Percentiles rank a stretch among this genome's conserved stretches.
Conservation (phyloP, 768 basidiomycete genomes). For the Daedaleopsis sinensis region DNA sequence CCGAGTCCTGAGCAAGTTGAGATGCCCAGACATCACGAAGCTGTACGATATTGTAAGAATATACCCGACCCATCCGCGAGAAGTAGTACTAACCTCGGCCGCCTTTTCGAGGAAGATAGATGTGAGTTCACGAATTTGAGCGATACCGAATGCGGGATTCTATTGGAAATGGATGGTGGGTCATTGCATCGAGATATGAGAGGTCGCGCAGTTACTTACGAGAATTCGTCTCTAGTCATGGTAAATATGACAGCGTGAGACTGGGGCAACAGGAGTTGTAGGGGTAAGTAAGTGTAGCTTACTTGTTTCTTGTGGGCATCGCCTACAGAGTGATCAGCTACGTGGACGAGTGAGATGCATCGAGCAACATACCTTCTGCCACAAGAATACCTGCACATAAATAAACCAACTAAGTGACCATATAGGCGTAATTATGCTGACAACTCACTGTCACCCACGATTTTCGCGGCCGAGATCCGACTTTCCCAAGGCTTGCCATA, state of each 20-base stretch:
- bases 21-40: no score
- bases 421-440: background rate
- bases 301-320: no score
- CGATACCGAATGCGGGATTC: conserved; percentile 69
- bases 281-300: no score
- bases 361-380: background rate
- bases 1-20: background rate
- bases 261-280: no score
- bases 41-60: background rate
- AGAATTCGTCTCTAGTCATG: no score
- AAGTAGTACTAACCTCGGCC: conserved; percentile 38
- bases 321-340: no score
- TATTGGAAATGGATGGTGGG: conserved; percentile 8
- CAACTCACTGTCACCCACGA: conserved; percentile 8
- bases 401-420: background rate
- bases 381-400: background rate
- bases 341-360: no score
- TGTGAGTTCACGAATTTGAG: conserved; percentile 59
- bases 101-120: conserved; percentile 60
- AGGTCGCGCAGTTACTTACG: no score
- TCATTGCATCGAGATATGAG: no score
- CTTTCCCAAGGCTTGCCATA: conserved; percentile 11
- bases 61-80: no score
- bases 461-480: conserved; percentile 3
- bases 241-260: no score